A percentile compares a stretch with the other conserved stretches of the same genome.
These are phyloP conservation scores for Kurtzmaniella quercitrusa DNA, from an alignment of 1,139 yeast genomes.

Conservation along the genomic window DNA sequence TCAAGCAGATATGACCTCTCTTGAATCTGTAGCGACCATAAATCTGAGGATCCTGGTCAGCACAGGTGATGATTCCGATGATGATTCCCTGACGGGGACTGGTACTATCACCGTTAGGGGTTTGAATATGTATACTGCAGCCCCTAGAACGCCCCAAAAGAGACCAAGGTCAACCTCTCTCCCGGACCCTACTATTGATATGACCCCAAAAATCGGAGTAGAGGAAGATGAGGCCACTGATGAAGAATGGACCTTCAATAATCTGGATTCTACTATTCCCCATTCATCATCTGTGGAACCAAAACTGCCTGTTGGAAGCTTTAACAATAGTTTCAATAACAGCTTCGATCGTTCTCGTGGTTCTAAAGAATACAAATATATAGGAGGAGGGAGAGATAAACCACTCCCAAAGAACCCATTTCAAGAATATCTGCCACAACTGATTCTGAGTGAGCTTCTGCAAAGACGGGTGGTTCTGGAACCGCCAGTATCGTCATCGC, in stretches of 20 bases:
- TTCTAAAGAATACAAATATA: not conserved
- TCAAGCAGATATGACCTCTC: slow-evolving; percentile 8
- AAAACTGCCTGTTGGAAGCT: not conserved
- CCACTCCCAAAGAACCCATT: not conserved
- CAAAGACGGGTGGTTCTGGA: slow-evolving; percentile 4
- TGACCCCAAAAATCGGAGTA: not conserved
- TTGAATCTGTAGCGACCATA: slow-evolving; percentile 7
- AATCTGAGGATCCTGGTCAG: slow-evolving; percentile 1
- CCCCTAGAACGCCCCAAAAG: slow-evolving; percentile 1
- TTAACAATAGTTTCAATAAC: not conserved
- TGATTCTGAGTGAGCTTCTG: not conserved
- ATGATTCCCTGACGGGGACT: not conserved
- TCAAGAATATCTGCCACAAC: not conserved
- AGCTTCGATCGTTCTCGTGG: not conserved
- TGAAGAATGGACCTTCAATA: not conserved
- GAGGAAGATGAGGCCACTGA: not conserved
- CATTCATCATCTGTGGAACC: not conserved
- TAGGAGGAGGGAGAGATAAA: not conserved
- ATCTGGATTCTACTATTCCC: not conserved
- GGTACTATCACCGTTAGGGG: not conserved
- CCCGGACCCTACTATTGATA: slow-evolving; percentile 1
- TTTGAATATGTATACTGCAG: not conserved
- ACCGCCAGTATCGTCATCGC: slow-evolving; percentile 2
- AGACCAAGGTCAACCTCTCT: not conserved
- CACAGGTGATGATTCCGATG: slow-evolving; percentile 2